Base-by-base conservation (phyloP, 2,329 filamentous ascomycete species). In the Epichloe coenophiala region DNA sequence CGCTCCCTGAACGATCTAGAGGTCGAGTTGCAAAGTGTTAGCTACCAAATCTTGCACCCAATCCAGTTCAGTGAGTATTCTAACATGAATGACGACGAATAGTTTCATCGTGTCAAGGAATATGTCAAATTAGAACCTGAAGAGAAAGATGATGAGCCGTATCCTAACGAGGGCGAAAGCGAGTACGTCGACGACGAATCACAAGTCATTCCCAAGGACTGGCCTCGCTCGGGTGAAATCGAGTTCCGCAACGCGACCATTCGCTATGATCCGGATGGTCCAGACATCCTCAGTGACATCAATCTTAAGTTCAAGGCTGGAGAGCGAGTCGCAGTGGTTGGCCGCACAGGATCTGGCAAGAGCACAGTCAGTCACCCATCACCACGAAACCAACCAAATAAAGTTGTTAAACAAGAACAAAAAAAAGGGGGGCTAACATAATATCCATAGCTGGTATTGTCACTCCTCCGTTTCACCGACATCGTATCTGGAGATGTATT, bases 301-400 rank as follows among this genome's bases (percentile, higher is more conserved):
- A 76, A 70, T 53, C 65, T 78, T 43, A 70, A 68, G 36, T 74
- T 78, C 54, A 69, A 67, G 12, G 84, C 83, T 0, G 86, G 88
- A 1, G 84, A 86, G 49, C 83, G 84, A 47, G 86, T 86, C 1
- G 88, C 87, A 0, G 75, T 95, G 19, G 84, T 90, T 11, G 88
- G 88, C 2, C 80, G 88, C 9, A 94, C 88, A 0, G 83, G 86
- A 0, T 88, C 84, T 4, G 88, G 88, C 3, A 95, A 95, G 65
- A 88, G 83, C 47, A 94, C 88, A 0, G 75, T 91, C 61, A 63
- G 72, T 63, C 19, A 31, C 35, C n/a, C 19, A 4, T 31, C 3
- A 9, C 27, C 27, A 31, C 12, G 37, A 39, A 39, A n/a, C 15
- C 15, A 39, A 39, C 17, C 15, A 3, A 39, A 39, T 6, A 7